Percentiles rank a stretch among this genome's conserved stretches.
These are phyloP conservation scores for Coprinopsis marcescibilis DNA, from an alignment of 768 basidiomycete species.

Conservation along the genomic window DNA sequence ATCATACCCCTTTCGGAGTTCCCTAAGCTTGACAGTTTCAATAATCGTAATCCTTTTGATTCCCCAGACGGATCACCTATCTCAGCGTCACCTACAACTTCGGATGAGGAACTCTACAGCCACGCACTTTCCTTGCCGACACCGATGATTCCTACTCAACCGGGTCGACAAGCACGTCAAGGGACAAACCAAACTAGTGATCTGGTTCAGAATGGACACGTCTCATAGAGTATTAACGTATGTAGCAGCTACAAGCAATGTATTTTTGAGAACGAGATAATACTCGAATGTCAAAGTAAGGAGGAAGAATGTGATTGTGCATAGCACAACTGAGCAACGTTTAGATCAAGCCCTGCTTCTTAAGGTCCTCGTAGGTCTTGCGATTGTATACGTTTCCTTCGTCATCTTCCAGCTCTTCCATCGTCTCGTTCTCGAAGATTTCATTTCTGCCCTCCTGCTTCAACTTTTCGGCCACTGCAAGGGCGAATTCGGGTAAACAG, in stretches of 20 bases:
- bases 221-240: not conserved
- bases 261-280: conserved; percentile 1
- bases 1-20: conserved; percentile 40
- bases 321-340: conserved; percentile 3
- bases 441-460: conserved; percentile 96
- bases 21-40: conserved; percentile 25
- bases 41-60: conserved; percentile 65
- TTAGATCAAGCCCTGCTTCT: conserved; percentile 89
- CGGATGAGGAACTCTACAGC: conserved; percentile 79
- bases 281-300: too few species aligned
- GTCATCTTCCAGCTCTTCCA: conserved; percentile 97
- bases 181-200: too few species aligned
- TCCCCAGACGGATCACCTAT: conserved; percentile 57
- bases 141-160: conserved; percentile 60
- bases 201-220: not conserved
- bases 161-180: conserved; percentile 18
- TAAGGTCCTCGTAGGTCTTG: conserved; percentile 96
- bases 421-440: conserved; percentile 87
- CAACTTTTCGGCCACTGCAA: conserved; percentile 88
- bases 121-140: conserved; percentile 66
- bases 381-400: conserved; percentile 98
- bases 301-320: too few species aligned
- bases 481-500: not conserved
- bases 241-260: too few species aligned
- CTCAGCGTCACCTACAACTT: conserved; percentile 75